Conservation (phyloP, 1,284 basidiomycete genomes). For the Leccinum huronense region DNA sequence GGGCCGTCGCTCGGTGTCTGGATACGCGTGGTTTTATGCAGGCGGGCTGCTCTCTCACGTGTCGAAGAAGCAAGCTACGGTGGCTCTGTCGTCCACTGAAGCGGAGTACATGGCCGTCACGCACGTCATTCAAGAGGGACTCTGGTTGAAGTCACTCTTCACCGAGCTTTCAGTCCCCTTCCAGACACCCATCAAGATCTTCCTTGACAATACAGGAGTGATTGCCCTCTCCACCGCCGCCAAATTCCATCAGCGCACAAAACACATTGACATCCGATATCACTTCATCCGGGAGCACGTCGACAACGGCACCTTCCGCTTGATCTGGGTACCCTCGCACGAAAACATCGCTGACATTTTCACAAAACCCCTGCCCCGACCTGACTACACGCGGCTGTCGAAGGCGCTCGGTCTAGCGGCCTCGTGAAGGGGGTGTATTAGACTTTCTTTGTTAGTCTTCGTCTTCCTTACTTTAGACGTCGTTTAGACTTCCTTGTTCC, state of each 20-base stretch:
- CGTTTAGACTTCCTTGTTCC: too few species aligned
- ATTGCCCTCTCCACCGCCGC: background rate
- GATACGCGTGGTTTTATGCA: background rate
- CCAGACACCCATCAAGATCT: background rate
- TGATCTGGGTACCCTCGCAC: conserved; percentile 20
- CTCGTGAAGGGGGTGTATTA: background rate
- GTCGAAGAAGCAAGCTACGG: background rate
- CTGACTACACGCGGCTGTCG: background rate
- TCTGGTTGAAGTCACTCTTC: background rate
- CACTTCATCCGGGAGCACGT: conserved; percentile 34
- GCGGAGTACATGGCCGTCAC: background rate
- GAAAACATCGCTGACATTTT: conserved; percentile 29
- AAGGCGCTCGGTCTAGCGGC: background rate
- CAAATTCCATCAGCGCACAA: conserved; percentile 10
- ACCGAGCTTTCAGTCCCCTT: background rate
- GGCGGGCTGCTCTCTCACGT: background rate
- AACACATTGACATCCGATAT: conserved; percentile 33
- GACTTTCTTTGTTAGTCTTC: too few species aligned
- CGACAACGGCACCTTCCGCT: conserved; percentile 10
- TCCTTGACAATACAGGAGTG: background rate
- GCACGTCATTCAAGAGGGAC: background rate
- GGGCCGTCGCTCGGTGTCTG: background rate
- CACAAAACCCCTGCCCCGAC: conserved; percentile 20
- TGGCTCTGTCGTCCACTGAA: background rate
- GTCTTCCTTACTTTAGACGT: too few species aligned